Evolutionary conservation across 257 asterid genomes (phyloP).

Genomic region (Plantago elongata): DNA sequence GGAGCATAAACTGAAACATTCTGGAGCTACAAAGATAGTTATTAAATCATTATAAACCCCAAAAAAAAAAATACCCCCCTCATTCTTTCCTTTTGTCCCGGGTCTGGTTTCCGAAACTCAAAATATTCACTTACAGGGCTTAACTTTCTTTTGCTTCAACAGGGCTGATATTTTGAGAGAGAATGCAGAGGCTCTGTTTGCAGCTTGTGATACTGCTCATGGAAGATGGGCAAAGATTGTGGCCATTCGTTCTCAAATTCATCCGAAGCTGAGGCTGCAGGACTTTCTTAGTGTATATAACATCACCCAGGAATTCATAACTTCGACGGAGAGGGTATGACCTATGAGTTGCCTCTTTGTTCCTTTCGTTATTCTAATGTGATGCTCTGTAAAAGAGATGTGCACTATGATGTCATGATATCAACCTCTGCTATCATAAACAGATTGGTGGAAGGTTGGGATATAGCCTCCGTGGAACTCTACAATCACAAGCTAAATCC

Average conservation of each 20-base stretch:
- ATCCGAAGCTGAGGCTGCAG: conserved; percentile 73
- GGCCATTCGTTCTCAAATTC: conserved; percentile 91
- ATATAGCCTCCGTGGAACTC: conserved; percentile 90
- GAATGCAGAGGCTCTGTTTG: conserved; percentile 92
- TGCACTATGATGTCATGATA: conserved; percentile 29
- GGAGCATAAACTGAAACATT: no score
- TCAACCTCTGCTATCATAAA: conserved; percentile 34
- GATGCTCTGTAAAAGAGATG: conserved; percentile 14
- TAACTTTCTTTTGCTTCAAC: conserved; percentile 34
- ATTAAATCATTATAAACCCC: no score
- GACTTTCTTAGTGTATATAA: conserved; percentile 81
- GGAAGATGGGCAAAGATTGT: conserved; percentile 99
- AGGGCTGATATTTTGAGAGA: conserved; percentile 94
- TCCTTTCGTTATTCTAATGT: neutral
- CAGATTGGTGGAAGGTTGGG: conserved; percentile 99
- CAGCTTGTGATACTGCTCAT: conserved; percentile 99
- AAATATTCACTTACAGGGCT: neutral
- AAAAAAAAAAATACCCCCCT: no score
- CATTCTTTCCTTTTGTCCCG: no score
- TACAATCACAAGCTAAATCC: conserved; percentile 94
- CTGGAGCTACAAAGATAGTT: no score
- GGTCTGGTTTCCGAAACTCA: no score
- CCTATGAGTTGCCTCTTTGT: conserved; percentile 21
- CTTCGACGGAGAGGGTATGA: conserved; percentile 89
- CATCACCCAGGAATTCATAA: conserved; percentile 85